Percentiles rank a stretch among this genome's conserved stretches.
Evolutionary conservation across 78 protist genomes (phyloP).

Genomic region (Chrysochromulina parva): DNA sequence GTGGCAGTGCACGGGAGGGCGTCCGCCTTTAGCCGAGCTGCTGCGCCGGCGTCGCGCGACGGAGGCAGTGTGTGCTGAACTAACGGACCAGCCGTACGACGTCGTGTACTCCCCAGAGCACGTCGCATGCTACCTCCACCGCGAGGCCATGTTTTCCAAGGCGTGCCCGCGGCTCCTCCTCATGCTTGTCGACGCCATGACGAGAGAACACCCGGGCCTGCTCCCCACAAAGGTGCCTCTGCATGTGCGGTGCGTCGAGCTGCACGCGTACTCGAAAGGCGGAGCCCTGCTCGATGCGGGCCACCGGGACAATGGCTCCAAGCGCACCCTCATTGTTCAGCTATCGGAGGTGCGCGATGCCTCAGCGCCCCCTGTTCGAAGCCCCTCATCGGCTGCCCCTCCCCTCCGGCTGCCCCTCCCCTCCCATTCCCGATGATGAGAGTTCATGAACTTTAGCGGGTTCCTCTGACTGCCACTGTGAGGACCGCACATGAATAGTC

Average conservation of each 20-base stretch:
- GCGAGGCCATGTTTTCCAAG: not conserved
- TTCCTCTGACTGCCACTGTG: no score
- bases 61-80: no score
- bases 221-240: not conserved
- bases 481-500: no score
- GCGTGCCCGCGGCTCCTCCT: not conserved
- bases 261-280: not conserved
- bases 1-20: no score
- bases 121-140: not conserved
- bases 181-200: not conserved
- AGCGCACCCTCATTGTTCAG: not conserved
- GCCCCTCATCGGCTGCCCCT: no score
- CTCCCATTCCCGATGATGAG: no score
- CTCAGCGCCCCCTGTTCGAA: no score
- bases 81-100: not conserved
- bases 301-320: conserved; percentile 2
- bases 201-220: not conserved
- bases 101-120: not conserved
- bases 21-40: no score
- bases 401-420: no score
- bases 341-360: not conserved
- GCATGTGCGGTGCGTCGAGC: conserved; percentile 19
- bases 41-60: no score
- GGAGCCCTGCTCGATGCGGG: not conserved
- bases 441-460: no score